phyloP scores from a whole-genome alignment of 768 basidiomycete genomes.

The Boletus tomentosulus region DNA sequence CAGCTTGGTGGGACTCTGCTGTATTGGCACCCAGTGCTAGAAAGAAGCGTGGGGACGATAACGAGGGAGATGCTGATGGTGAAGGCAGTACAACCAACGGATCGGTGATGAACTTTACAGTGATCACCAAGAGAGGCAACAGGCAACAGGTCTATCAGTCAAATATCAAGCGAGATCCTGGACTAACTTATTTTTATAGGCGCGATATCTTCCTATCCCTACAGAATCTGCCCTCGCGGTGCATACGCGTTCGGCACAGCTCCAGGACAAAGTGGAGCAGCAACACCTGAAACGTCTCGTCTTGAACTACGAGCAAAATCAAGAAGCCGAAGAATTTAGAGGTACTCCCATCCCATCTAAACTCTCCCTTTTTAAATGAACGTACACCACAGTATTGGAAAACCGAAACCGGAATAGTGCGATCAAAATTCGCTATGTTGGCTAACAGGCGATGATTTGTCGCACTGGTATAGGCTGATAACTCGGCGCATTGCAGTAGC shows the following conservation, averaged over 20 bases:
- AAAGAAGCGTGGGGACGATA: conserved; percentile 63
- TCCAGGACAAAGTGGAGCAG: conserved; percentile 94
- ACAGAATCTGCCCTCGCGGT: conserved; percentile 83
- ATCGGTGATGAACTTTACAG: conserved; percentile 82
- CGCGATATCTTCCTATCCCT: conserved; percentile 86
- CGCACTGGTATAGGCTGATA: conserved; percentile 13
- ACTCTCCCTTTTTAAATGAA: conserved; percentile 1
- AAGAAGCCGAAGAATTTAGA: conserved; percentile 80
- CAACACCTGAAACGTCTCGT: conserved; percentile 96
- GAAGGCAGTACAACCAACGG: conserved; percentile 31
- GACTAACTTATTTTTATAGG: conserved; percentile 39
- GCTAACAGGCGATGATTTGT: conserved; percentile 37
- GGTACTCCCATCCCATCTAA: conserved; percentile 36
- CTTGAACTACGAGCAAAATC: conserved; percentile 84
- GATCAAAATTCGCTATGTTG: conserved; percentile 76
- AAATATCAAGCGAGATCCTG: conserved; percentile 3
- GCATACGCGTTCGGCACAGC: conserved; percentile 86
- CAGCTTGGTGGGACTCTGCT: conserved; percentile 87
- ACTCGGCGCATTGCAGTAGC: conserved; percentile 17
- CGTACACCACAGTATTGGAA: conserved; percentile 50
- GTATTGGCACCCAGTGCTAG: conserved; percentile 63
- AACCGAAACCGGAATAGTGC: conserved; percentile 60
- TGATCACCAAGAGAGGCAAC: conserved; percentile 90
- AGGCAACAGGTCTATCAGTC: conserved; percentile 67
- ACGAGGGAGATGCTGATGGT: conserved; percentile 47